A percentile compares a stretch with the other conserved stretches of the same genome.
These are phyloP conservation scores for Coelastrella sp. DNA, from an alignment of 139 green algal genomes.

Conservation along the genomic window DNA sequence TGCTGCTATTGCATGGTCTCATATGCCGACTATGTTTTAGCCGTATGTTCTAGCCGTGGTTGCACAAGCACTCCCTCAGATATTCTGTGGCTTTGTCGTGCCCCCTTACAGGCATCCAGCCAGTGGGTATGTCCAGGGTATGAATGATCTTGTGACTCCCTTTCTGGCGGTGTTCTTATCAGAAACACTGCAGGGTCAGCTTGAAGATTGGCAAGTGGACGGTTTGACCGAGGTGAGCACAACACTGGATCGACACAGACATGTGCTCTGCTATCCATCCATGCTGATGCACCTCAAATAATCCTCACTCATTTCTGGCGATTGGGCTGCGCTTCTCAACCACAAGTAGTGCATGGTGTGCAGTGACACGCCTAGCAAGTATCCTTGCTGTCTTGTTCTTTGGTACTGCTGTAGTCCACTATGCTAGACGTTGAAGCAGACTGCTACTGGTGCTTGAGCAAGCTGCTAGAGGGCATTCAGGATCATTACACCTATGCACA, in stretches of 20 bases:
- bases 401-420: slow-evolving; percentile 54
- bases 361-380: too few species aligned
- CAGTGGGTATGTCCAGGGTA: slow-evolving; percentile 96
- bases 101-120: slow-evolving; percentile 82
- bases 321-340: too few species aligned
- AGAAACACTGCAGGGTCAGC: slow-evolving; percentile 74
- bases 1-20: too few species aligned
- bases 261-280: too few species aligned
- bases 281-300: not conserved
- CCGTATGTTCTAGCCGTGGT: not conserved
- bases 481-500: slow-evolving; percentile 99
- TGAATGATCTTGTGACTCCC: slow-evolving; percentile 98
- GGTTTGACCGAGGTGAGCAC: slow-evolving; percentile 66
- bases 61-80: not conserved
- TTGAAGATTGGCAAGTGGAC: slow-evolving; percentile 73
- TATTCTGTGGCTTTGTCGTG: not conserved
- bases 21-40: too few species aligned
- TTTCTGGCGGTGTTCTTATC: slow-evolving; percentile 94
- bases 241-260: too few species aligned
- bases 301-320: not conserved
- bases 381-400: not conserved
- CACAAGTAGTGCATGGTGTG: too few species aligned
- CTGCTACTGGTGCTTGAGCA: slow-evolving; percentile 97
- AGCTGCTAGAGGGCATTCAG: slow-evolving; percentile 91
- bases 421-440: slow-evolving; percentile 93